phyloP scores from a whole-genome alignment of 1,284 basidiomycete species.

The Sporisorium scitamineum region DNA sequence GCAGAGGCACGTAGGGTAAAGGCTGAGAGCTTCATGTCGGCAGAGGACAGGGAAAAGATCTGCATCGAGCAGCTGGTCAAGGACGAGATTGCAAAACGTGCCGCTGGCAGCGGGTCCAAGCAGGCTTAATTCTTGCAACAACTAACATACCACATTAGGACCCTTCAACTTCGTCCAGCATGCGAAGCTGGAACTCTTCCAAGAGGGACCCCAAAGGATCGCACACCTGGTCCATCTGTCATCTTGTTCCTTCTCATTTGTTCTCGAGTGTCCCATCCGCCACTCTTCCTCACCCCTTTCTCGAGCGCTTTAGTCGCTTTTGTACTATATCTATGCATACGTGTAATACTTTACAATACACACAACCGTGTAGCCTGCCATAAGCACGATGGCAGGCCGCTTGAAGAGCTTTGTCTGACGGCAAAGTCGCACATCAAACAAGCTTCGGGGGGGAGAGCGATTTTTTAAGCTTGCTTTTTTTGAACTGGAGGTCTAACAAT shows the following conservation, averaged over 20 bases:
- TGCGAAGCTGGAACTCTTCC: no score
- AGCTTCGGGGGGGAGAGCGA: neutral
- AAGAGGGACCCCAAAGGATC: neutral
- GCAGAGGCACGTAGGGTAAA: conserved; percentile 43
- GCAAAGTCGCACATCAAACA: neutral
- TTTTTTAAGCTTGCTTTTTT: neutral
- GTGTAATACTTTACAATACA: neutral
- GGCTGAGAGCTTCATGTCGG: conserved; percentile 52
- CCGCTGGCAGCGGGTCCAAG: conserved; percentile 25
- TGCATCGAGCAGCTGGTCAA: conserved; percentile 60
- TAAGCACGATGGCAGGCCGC: neutral
- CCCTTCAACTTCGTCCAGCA: no score
- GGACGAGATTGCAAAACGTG: conserved; percentile 48
- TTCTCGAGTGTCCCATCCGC: neutral
- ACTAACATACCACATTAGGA: no score
- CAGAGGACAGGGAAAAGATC: conserved; percentile 60
- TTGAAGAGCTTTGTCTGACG: neutral
- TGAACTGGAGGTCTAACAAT: neutral
- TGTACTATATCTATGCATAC: conserved; percentile 15
- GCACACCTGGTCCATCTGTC: neutral
- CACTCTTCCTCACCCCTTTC: neutral
- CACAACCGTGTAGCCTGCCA: neutral
- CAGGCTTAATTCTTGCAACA: conserved; percentile 2
- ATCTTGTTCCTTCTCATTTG: neutral
- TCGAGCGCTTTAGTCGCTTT: neutral